Evolutionary conservation across 2,329 filamentous ascomycete species (phyloP), one percentile per base, ranked within the genome.

Genomic region (Coleophoma cylindrospora): DNA sequence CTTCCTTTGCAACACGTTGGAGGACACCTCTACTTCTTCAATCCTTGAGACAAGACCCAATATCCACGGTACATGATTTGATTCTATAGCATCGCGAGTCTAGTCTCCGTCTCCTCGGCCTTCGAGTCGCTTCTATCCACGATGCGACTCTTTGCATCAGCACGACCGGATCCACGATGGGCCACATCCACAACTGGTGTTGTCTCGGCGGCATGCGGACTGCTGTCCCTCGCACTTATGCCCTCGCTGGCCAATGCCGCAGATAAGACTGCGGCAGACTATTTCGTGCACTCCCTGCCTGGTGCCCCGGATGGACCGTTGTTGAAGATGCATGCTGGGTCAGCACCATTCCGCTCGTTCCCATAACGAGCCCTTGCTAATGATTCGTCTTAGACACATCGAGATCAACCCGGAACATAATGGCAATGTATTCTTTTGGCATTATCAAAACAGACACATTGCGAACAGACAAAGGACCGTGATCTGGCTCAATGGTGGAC

Each of bases 321-420:
- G 54, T 55, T 96, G 64, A 96, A 96, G 76, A 97, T 97, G 92
- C 94, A 97, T 77, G 92, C 94, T 73, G 94, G 94, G 90, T 96
- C 74, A 74, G 86, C 71, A 40, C 40, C 27, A 27, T 48, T 51
- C 43, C 36, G 19, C 19, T 45, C 46, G 41, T 22, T 10, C 9
- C 27, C 27, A 27, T 47, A 47, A 46, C 32, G 40, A 19, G 40
- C 32, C 40, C 45, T 53, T 46, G 52, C 50, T 55, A 15, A 45
- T 56, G 44, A 34, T 50, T 49, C 33, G 50, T 34, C 61, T 44
- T 66, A 96, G 91, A 49, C 94, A 99, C 73, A 86, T 99, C 68
- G 91, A 97, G 71, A 79, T 99, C 62, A 87, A 84, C 34, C 81
- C 87, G 17, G 84, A 90, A 58, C 81, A 87, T 67, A 90, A 97